Conservation (phyloP, 805 yeast genomes). For the Lipomyces mesembrius region DNA sequence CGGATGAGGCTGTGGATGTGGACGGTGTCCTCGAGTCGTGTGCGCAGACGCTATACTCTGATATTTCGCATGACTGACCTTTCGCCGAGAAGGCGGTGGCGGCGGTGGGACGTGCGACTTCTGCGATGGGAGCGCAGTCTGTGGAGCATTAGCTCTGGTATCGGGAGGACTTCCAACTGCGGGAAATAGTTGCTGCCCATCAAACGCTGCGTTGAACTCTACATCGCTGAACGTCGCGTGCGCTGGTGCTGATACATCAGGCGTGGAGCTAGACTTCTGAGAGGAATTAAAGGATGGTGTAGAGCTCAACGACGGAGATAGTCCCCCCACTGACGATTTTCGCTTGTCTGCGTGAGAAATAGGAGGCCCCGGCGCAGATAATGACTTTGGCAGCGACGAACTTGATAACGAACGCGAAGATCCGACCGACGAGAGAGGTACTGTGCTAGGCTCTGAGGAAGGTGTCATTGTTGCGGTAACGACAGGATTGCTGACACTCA, state of each 20-base stretch:
- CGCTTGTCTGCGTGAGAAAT: not conserved
- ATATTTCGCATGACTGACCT: slow-evolving; percentile 12
- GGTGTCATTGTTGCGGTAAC: slow-evolving; percentile 8
- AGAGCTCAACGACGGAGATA: not conserved
- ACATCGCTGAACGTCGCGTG: not conserved
- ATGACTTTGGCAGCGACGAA: not conserved
- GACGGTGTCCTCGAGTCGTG: slow-evolving; percentile 4
- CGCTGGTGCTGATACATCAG: not conserved
- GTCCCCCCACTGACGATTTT: not conserved
- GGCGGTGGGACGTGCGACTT: slow-evolving; percentile 24
- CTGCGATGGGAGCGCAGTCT: not conserved
- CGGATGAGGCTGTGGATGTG: slow-evolving; percentile 16
- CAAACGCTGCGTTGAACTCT: slow-evolving; percentile 1
- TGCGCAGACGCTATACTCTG: not conserved
- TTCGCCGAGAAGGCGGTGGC: slow-evolving; percentile 30
- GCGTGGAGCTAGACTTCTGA: not conserved
- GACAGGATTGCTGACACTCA: not conserved
- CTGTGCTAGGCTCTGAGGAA: not conserved
- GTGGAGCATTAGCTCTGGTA: not conserved
- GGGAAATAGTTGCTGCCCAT: not conserved
- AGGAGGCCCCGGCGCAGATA: not conserved
- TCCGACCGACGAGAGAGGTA: not conserved
- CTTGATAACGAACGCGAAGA: not conserved
- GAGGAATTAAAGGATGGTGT: not conserved
- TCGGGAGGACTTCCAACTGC: slow-evolving; percentile 1